Percentiles rank a stretch among this genome's conserved stretches.
phyloP scores from a whole-genome alignment of 208 protist species.

The Phytomonas sp. region DNA sequence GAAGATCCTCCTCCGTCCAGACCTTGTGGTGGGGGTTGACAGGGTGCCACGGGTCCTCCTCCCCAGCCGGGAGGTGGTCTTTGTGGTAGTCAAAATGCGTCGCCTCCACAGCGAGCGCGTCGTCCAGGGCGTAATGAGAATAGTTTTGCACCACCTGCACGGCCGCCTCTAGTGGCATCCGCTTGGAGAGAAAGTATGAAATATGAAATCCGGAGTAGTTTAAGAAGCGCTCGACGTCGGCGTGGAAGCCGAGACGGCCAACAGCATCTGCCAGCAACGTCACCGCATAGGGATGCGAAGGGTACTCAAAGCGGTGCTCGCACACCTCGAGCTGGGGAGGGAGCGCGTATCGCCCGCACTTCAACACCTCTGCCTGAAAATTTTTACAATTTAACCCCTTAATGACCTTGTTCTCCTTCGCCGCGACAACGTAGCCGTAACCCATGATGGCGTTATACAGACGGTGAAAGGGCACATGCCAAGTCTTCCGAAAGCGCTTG shows the following conservation, averaged over 20 bases:
- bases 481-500: conserved; percentile 86
- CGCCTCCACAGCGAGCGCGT: conserved; percentile 41
- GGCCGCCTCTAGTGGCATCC: conserved; percentile 69
- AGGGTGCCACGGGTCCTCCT: conserved; percentile 7
- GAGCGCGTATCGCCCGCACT: conserved; percentile 53
- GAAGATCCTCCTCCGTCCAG: conserved; percentile 39
- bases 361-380: conserved; percentile 45
- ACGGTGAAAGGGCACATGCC: conserved; percentile 62
- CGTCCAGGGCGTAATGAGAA: conserved; percentile 66
- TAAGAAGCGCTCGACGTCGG: conserved; percentile 72
- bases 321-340: conserved; percentile 35
- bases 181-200: conserved; percentile 75
- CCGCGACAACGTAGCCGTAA: conserved; percentile 81
- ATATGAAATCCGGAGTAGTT: conserved; percentile 85
- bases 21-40: conserved; percentile 22
- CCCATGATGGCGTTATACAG: conserved; percentile 85
- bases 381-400: conserved; percentile 41
- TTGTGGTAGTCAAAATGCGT: conserved; percentile 63
- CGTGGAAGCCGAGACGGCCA: conserved; percentile 59
- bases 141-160: conserved; percentile 68
- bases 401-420: conserved; percentile 66
- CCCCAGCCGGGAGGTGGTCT: conserved; percentile 23
- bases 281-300: conserved; percentile 60
- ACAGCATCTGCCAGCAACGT: conserved; percentile 85
- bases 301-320: conserved; percentile 79